Base-by-base conservation (phyloP, 495 filamentous ascomycete genomes). In the Podospora conica region DNA sequence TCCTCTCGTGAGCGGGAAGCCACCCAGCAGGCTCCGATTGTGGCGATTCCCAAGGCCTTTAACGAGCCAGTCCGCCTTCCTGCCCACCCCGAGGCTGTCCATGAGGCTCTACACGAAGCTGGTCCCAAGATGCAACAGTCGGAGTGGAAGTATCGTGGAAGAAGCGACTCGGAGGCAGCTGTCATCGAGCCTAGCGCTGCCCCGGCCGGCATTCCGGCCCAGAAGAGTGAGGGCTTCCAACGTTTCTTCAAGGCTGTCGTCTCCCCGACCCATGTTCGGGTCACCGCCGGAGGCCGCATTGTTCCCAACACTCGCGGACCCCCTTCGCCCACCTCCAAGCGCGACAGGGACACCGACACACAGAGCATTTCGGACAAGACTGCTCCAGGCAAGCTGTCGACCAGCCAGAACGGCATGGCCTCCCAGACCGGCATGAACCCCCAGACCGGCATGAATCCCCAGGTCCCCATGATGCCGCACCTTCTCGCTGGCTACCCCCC, bases 221-320 rank as follows among this genome's bases (percentile, higher is more conserved):
- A 86, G 70, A 73, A 79, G 59, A 76, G 73, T 9, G 83, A 84
- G 69, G 83, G 83, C 25, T 86, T 86, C 67, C 79, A 82, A 71
- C 75, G 78, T 54, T 86, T 86, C 70, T 85, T 80, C 73, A 80
- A 82, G 64, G 84, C 79, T 8, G 83, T 86, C 12, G 79, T 82
- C 23, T 85, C 84, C 33, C 80, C 83, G 55, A 81, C 82, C 33
- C 81, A 84, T 68, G 78, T 85, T 63, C 76, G 84, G 23, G 82
- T 85, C 57, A 85, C 83, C n/a, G 82, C 83, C 63, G 80, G 82
- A 63, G 80, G 83, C 53, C 75, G 79, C 54, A 85, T 86, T 69
- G 84, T 86, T 5, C 83, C 84, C 12, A 86, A 86, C 66, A 84
- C 77, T 27, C 81, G 83, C 11, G 79, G 75, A 18, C 78, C 78